Base-by-base conservation (phyloP, 352 stramenopile species). In the Phytopythium helicoides region DNA sequence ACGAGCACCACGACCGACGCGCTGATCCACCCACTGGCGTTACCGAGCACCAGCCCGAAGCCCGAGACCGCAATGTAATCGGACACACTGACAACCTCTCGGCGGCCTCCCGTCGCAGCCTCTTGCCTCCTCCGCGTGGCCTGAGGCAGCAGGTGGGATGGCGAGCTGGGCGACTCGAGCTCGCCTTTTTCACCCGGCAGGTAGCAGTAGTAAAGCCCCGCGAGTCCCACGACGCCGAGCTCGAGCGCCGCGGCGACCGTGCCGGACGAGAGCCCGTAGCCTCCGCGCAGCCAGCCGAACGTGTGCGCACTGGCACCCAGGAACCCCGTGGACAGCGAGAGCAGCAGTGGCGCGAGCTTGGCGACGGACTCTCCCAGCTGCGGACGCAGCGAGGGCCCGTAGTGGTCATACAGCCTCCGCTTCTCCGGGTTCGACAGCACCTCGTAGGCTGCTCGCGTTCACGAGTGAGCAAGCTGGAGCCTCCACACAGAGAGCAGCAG, bases 351-450 rank as follows among this genome's bases (percentile, higher is more conserved):
- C 33, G 76, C 76, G 44, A 92, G 59, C 56, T 82, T 73, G 14
- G 68, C 62, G 26, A 92, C 74, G 18, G 81, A 84, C 42, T 84
- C 78, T 45, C 69, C 60, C n/a, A 89, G 56, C n/a, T 71, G 55
- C 9, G 78, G 81, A 54, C 79, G 76, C 10, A 92, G 51, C 8
- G 76, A 62, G 12, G 72, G 70, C 15, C 81, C 81, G 51, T 91
- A 93, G 47, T 81, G 64, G 49, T 93, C 83, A 44, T 93, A 93
- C 31, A 88, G 53, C 26, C 69, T 64, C 15, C 83, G 76, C 64
- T 86, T 87, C 38, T 89, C 74, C n/a, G 72, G 73, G 48, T 90
- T 74, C 26, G 80, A 84, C 6, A 93, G 66, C 47, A 93, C 75
- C 44, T 89, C 68, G 49, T 93, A 93, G 5, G 83, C 83, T 77